Percentiles rank a stretch among this genome's conserved stretches.
Conservation (phyloP, 208 protist species). For the Trypanosoma melophagium region DNA sequence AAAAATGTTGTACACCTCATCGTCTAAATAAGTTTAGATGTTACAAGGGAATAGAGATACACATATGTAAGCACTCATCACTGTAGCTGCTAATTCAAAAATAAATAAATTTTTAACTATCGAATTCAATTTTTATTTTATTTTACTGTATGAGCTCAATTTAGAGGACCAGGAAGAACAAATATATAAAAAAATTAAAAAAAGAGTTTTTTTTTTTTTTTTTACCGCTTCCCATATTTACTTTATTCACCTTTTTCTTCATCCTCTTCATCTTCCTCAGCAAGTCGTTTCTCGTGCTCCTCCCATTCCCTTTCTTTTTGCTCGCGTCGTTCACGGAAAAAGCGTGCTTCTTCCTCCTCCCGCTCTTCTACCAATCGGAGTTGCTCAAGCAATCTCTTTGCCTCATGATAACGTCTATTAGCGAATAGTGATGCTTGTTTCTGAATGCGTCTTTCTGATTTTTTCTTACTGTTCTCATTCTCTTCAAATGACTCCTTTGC, state of each 20-base stretch:
- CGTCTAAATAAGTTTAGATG: no score
- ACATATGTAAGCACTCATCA: no score
- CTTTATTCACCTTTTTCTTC: slow-evolving; percentile 9
- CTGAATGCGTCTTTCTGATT: slow-evolving; percentile 30
- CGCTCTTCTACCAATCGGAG: slow-evolving; percentile 81
- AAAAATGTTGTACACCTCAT: not conserved
- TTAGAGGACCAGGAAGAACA: no score
- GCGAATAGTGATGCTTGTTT: slow-evolving; percentile 57
- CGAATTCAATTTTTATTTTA: no score
- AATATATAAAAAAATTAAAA: no score
- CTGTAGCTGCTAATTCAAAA: no score
- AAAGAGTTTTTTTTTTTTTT: no score
- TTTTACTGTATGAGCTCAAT: no score
- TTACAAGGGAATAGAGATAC: no score
- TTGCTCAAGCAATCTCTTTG: slow-evolving; percentile 70
- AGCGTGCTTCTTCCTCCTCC: slow-evolving; percentile 70
- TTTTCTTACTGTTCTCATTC: not conserved
- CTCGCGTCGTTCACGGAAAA: slow-evolving; percentile 65
- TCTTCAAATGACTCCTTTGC: slow-evolving; percentile 61
- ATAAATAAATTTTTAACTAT: no score
- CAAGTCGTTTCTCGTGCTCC: slow-evolving; percentile 31
- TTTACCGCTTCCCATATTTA: not conserved
- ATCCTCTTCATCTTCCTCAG: slow-evolving; percentile 32
- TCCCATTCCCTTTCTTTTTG: slow-evolving; percentile 85
- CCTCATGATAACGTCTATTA: slow-evolving; percentile 60